Base-by-base conservation (phyloP, 2,329 filamentous ascomycete species). In the Trichoderma afroharzianum region DNA sequence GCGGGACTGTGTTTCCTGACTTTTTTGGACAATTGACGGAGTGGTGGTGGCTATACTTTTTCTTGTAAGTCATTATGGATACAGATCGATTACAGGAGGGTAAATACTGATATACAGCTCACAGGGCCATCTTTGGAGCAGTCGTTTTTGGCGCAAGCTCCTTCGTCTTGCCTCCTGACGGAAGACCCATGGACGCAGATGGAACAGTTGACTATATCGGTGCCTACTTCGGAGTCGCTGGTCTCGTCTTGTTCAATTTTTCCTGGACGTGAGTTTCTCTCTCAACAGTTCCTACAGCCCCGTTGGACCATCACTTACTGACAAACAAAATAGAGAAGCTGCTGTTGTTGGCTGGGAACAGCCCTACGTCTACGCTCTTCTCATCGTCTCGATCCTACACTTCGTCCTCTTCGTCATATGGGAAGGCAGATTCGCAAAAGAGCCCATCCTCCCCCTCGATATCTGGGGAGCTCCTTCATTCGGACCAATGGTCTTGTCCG, bases 231-330 rank as follows among this genome's bases (percentile, higher is more conserved):
- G 84, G 81, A 0, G 76, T 82, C 1, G 74, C 77, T 15, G 80
- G 81, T 6, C 74, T 87, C n/a, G 76, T 86, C 1, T 74, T 86
- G 0, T 87, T 86, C 71, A 87, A 85, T 68, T 80, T 87, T n/a
- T 81, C 81, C 1, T 87, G 85, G 82, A 87, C 86, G 85, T 85
- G 74, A 78, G 80, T 77, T 64, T 2, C 12, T 14, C 24, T 18
- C n/a, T 18, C 6, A 32, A 33, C 11, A 50, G 4, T 9, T 12
- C 1, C 15, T 6, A 2, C 11, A 43, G n/a, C 0, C 7, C 15
- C 18, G 15, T 2, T 9, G 9, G 7, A 21, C 4, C 8, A 6
- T 24, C 28, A 6, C 15, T 18, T 12, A 6, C 12, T 64, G 8
- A 50, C 43, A 24, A 0, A 2, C 0, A 14, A 3, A 2, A 30